A percentile compares a stretch with the other conserved stretches of the same genome.
These are phyloP conservation scores for Aspergillus proliferans DNA, from an alignment of 2,329 filamentous ascomycete species.

Conservation along the genomic window DNA sequence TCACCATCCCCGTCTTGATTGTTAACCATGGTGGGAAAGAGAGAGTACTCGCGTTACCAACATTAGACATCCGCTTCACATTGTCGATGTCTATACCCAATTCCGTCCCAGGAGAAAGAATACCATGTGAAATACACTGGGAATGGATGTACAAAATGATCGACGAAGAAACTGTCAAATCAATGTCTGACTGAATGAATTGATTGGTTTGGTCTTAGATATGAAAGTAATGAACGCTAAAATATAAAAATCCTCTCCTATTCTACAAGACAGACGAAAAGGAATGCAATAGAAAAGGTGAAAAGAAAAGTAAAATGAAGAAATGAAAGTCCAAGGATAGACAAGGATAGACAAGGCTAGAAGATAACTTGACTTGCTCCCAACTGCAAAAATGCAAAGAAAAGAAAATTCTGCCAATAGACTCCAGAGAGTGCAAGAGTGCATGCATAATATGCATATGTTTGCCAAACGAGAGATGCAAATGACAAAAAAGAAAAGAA, in stretches of 20 bases:
- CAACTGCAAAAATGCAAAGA: too few species aligned
- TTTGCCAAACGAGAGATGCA: too few species aligned
- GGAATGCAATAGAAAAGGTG: background rate
- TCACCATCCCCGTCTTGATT: slow-evolving; percentile 37
- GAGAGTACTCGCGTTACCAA: slow-evolving; percentile 21
- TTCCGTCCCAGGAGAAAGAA: background rate
- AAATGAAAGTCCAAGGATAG: background rate
- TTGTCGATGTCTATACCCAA: background rate
- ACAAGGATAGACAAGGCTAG: slow-evolving; percentile 7
- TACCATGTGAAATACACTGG: slow-evolving; percentile 26
- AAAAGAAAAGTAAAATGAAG: too few species aligned
- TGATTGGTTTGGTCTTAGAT: slow-evolving; percentile 24
- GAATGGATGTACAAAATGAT: slow-evolving; percentile 37
- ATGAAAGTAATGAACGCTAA: slow-evolving; percentile 9
- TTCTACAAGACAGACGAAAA: slow-evolving; percentile 4
- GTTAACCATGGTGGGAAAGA: slow-evolving; percentile 1
- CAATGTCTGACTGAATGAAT: slow-evolving; percentile 18
- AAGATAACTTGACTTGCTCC: background rate
- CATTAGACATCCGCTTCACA: slow-evolving; percentile 17
- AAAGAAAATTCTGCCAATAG: too few species aligned
- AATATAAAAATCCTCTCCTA: background rate
- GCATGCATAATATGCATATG: too few species aligned
- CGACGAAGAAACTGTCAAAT: slow-evolving; percentile 25
- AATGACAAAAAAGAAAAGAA: background rate
- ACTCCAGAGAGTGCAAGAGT: too few species aligned